phyloP scores from a whole-genome alignment of 805 yeast genomes.

The Wickerhamiella galacta region DNA sequence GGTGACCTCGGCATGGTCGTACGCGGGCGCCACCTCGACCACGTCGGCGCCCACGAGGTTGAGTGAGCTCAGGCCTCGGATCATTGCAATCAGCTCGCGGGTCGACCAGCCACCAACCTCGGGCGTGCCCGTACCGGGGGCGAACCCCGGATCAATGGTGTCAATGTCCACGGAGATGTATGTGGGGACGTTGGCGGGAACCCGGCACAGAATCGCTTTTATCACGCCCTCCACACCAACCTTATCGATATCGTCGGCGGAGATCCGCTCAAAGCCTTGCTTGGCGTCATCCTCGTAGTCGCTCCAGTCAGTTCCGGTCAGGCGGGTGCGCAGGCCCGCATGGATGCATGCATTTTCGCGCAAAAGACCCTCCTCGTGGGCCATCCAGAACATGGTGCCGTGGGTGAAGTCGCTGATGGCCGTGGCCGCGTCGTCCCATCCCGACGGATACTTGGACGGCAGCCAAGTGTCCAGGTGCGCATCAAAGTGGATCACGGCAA shows the following conservation, averaged over 20 bases:
- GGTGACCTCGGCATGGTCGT: constrained; percentile 43
- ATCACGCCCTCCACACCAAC: constrained; percentile 47
- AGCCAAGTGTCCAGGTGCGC: constrained; percentile 81
- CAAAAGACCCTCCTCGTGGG: constrained; percentile 48
- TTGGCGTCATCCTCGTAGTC: constrained; percentile 51
- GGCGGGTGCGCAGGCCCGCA: constrained; percentile 60
- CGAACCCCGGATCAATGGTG: constrained; percentile 51
- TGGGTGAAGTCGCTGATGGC: constrained; percentile 56
- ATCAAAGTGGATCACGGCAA: constrained; percentile 67
- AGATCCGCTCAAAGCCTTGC: constrained; percentile 53
- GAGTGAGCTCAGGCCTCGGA: constrained; percentile 44
- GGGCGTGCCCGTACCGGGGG: constrained; percentile 69
- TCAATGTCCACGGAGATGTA: constrained; percentile 68
- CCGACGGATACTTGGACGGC: constrained; percentile 62
- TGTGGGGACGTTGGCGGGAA: constrained; percentile 55
- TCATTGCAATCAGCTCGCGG: constrained; percentile 41
- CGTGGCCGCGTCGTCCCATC: constrained; percentile 30
- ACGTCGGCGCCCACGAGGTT: constrained; percentile 59
- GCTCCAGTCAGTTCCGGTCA: constrained; percentile 40
- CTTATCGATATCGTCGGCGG: constrained; percentile 58
- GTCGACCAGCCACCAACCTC: constrained; percentile 62
- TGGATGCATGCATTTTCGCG: constrained; percentile 43
- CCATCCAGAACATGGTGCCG: constrained; percentile 80
- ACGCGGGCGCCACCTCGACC: constrained; percentile 59
- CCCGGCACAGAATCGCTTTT: constrained; percentile 32